phyloP scores from a whole-genome alignment of 805 yeast genomes.

The Candida chauliodis region DNA sequence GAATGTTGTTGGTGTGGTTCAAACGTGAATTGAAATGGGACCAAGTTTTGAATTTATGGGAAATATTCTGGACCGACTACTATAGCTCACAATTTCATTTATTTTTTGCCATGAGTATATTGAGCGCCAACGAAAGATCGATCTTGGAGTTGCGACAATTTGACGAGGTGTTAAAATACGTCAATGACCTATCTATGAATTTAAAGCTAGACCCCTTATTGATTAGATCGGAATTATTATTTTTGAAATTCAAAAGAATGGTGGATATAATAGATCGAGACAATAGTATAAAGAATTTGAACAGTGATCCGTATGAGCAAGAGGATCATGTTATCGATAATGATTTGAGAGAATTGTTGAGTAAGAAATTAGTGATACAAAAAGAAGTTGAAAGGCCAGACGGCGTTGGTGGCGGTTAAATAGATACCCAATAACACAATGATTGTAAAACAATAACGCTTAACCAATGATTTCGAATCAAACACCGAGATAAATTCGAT shows the following conservation, averaged over 20 bases:
- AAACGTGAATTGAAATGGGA: slow-evolving; percentile 85
- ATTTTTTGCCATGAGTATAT: slow-evolving; percentile 82
- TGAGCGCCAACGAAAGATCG: slow-evolving; percentile 79
- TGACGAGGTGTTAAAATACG: slow-evolving; percentile 88
- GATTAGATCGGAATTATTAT: slow-evolving; percentile 80
- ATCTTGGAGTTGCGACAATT: slow-evolving; percentile 70
- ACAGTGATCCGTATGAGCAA: slow-evolving; percentile 22
- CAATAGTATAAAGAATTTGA: slow-evolving; percentile 17
- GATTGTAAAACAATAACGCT: neutral
- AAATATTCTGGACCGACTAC: slow-evolving; percentile 83
- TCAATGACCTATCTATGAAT: slow-evolving; percentile 82
- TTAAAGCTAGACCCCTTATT: slow-evolving; percentile 73
- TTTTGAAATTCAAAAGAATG: slow-evolving; percentile 75
- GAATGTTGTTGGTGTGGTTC: slow-evolving; percentile 94
- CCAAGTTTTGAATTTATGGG: slow-evolving; percentile 84
- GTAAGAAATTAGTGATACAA: slow-evolving; percentile 59
- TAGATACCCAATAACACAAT: too few species aligned
- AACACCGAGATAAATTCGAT: too few species aligned
- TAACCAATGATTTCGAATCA: too few species aligned
- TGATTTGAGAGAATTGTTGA: slow-evolving; percentile 52
- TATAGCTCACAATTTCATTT: slow-evolving; percentile 84
- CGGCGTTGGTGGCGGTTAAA: slow-evolving; percentile 43
- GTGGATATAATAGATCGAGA: slow-evolving; percentile 72
- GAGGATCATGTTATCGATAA: slow-evolving; percentile 42
- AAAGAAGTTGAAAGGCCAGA: slow-evolving; percentile 51